Conservation (phyloP, 2,329 filamentous ascomycete species). For the Xylariaceae sp. region DNA sequence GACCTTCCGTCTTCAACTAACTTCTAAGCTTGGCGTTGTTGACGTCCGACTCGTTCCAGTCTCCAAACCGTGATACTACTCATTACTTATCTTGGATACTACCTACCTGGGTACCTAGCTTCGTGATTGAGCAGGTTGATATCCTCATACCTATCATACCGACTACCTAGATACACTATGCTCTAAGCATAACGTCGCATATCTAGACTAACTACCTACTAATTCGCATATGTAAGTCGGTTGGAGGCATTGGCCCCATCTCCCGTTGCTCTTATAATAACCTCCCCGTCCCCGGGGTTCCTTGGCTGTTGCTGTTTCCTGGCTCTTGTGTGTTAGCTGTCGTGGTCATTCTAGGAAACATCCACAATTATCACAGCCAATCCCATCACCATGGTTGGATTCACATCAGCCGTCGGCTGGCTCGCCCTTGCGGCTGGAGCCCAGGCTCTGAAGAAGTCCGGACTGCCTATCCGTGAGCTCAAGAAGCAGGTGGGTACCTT, state of each 20-base stretch:
- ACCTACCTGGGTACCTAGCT: slow-evolving; percentile 9
- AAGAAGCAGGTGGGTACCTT: slow-evolving; percentile 25
- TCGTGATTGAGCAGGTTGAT: too few species aligned
- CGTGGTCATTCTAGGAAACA: slow-evolving; percentile 5
- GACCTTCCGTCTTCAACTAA: slow-evolving; percentile 26
- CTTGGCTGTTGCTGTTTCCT: not conserved
- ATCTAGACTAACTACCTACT: too few species aligned
- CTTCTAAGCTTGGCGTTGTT: slow-evolving; percentile 14
- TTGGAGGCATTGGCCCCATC: not conserved
- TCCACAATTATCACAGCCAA: slow-evolving; percentile 9
- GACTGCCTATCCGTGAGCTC: slow-evolving; percentile 29
- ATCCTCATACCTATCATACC: too few species aligned
- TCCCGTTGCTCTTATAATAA: slow-evolving; percentile 3
- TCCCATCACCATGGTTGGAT: slow-evolving; percentile 18
- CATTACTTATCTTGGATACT: not conserved
- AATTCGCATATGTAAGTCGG: not conserved
- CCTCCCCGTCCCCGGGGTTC: not conserved
- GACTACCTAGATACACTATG: too few species aligned
- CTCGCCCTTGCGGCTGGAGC: slow-evolving; percentile 21
- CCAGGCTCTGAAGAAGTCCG: slow-evolving; percentile 24
- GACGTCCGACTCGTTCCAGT: not conserved
- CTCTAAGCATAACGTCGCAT: too few species aligned
- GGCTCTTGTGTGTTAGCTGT: slow-evolving; percentile 7
- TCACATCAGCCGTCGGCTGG: slow-evolving; percentile 15
- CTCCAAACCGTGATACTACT: not conserved